Evolutionary conservation across 371 early-diverging fungal genomes (phyloP), one percentile per base, ranked within the genome.

Genomic region (Rhizopus microsporus): DNA sequence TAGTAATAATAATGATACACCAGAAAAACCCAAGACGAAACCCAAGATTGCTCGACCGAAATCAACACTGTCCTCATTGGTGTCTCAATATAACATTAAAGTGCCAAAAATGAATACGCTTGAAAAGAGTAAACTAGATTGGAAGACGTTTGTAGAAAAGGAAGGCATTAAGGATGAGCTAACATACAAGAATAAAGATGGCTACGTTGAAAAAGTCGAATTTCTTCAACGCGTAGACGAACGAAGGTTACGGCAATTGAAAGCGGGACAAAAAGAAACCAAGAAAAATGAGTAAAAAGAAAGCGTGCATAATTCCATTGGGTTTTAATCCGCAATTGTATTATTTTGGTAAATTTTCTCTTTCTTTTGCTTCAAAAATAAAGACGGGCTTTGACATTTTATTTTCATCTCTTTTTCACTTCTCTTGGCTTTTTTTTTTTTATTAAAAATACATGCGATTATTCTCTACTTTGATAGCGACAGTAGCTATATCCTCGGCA

Each of bases 111-210:
- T 88, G 61, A 88, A 87, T 47, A 87, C 89, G 9, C 64, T 90
- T 30, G 90, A 90, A 44, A 85, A 88, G 57, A 84, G 86, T 38
- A 87, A 86, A 57, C 54, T 84, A 61, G 88, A 90, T 60, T 88
- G 88, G 90, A 78, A 84, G 54, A 69, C 69, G 12, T 87, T 78
- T 70, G 88, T 88, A 23, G 83, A 84, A 31, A 75, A 75, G 43
- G 83, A 82, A 62, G 87, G 88, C 1, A 85, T 87, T 40, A 80
- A 74, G 15, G 88, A 88, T 35, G 81, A 85, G 29, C 59, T 90
- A 34, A 82, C 83, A 56, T 85, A 84, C 56, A 82, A 80, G 48
- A 86, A 88, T 51, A 88, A 88, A 68, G 87, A 87, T 60, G 88
- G 88, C 53, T 85, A 81, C 58, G 70, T 84, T 71, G 87, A 87